Percentiles rank a stretch among this genome's conserved stretches.
These are phyloP conservation scores for Colletotrichum horii DNA, from an alignment of 2,329 filamentous ascomycete species.

Conservation along the genomic window DNA sequence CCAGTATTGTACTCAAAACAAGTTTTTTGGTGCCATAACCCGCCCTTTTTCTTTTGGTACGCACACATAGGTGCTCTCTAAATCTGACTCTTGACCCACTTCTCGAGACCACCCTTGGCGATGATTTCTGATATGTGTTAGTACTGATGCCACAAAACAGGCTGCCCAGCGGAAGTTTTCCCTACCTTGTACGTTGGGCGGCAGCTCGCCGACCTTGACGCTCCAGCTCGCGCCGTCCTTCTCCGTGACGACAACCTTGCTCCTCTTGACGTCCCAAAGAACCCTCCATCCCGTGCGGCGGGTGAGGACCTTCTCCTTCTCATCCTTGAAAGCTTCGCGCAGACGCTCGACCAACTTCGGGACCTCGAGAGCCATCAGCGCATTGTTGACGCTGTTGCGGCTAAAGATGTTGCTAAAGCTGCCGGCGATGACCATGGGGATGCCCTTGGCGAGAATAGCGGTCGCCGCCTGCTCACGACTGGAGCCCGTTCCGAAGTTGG, in stretches of 20 bases:
- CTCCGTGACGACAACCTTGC: constrained; percentile 74
- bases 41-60: not conserved
- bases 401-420: constrained; percentile 87
- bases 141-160: accelerated
- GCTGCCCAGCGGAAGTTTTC: no score
- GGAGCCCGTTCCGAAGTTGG: constrained; percentile 86
- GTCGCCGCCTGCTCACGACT: constrained; percentile 90
- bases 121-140: constrained; percentile 66
- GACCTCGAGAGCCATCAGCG: constrained; percentile 74
- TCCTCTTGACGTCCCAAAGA: constrained; percentile 78
- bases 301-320: constrained; percentile 61
- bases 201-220: constrained; percentile 82
- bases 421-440: constrained; percentile 79
- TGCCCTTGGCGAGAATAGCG: constrained; percentile 79
- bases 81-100: constrained; percentile 80
- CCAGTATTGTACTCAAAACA: not conserved
- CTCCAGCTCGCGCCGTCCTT: constrained; percentile 72
- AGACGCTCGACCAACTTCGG: constrained; percentile 70
- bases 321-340: constrained; percentile 61
- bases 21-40: not conserved
- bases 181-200: constrained; percentile 78
- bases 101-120: constrained; percentile 77
- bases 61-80: not conserved
- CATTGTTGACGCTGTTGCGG: constrained; percentile 82
- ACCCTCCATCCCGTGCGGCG: constrained; percentile 84